These are phyloP conservation scores for Gilbertella persicaria DNA, from an alignment of 371 early-diverging fungal genomes.

Conservation along the genomic window DNA sequence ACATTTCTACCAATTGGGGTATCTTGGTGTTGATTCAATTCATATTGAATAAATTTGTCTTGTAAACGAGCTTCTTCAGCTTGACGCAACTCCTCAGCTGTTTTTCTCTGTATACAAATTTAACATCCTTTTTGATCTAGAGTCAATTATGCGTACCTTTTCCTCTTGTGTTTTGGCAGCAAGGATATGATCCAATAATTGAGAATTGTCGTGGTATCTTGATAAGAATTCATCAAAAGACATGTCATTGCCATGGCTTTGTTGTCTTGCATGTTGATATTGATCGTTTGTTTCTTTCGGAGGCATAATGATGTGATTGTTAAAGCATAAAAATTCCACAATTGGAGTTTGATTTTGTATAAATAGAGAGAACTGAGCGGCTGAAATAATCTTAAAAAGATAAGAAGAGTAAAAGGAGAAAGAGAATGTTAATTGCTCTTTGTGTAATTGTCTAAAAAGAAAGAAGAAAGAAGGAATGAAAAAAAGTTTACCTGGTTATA, in stretches of 20 bases:
- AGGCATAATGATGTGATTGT: constrained; percentile 8
- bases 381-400: not conserved
- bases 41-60: constrained; percentile 27
- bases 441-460: not conserved
- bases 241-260: not conserved
- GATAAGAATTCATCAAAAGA: constrained; percentile 16
- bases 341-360: not conserved
- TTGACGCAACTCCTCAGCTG: constrained; percentile 31
- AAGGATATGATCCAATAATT: constrained; percentile 23
- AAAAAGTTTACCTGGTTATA: constrained; percentile 13
- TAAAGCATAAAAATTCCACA: not conserved
- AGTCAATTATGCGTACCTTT: constrained; percentile 17
- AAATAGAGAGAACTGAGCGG: too few species aligned
- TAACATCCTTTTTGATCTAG: not conserved
- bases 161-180: constrained; percentile 27
- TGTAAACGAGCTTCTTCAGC: constrained; percentile 30
- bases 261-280: constrained; percentile 4
- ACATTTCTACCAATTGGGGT: not conserved
- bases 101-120: constrained; percentile 17
- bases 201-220: constrained; percentile 19
- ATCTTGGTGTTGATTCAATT: constrained; percentile 17
- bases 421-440: not conserved
- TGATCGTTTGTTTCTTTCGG: constrained; percentile 8
- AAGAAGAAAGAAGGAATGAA: constrained; percentile 7
- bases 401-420: not conserved